These are phyloP conservation scores for Borovskyia barvae DNA, from an alignment of 208 protist species.

Conservation along the genomic window DNA sequence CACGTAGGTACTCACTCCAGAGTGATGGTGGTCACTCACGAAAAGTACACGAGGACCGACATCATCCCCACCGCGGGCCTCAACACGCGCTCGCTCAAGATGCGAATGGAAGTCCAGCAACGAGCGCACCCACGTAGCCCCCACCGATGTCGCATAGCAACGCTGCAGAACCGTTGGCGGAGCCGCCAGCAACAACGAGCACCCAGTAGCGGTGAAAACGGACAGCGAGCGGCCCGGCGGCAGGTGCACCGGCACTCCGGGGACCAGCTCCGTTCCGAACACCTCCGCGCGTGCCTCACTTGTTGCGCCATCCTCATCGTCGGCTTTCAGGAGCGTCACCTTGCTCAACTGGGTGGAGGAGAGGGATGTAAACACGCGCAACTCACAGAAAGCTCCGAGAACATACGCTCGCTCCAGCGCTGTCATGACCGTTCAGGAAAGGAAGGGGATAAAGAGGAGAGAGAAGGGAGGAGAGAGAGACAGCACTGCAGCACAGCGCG, in stretches of 20 bases:
- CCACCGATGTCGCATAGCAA: conserved; percentile 39
- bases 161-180: conserved; percentile 44
- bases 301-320: conserved; percentile 10
- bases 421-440: conserved; percentile 9
- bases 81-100: conserved; percentile 44
- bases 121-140: conserved; percentile 46
- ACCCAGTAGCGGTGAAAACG: conserved; percentile 65
- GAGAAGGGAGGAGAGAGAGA: not conserved
- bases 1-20: conserved; percentile 52
- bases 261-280: conserved; percentile 46
- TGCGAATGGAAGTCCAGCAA: conserved; percentile 60
- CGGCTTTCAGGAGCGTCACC: conserved; percentile 29
- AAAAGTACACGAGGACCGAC: conserved; percentile 63
- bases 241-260: conserved; percentile 45
- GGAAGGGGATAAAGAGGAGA: too few species aligned
- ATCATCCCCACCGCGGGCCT: conserved; percentile 28
- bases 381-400: conserved; percentile 50
- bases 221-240: conserved; percentile 32
- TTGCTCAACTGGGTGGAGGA: conserved; percentile 11
- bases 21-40: conserved; percentile 40
- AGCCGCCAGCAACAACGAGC: conserved; percentile 41
- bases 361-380: conserved; percentile 39
- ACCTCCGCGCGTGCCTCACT: conserved; percentile 42
- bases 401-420: conserved; percentile 36
- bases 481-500: not conserved